A percentile compares a stretch with the other conserved stretches of the same genome.
Conservation (phyloP, 495 filamentous ascomycete genomes). For the Penicillium mononematosum region DNA sequence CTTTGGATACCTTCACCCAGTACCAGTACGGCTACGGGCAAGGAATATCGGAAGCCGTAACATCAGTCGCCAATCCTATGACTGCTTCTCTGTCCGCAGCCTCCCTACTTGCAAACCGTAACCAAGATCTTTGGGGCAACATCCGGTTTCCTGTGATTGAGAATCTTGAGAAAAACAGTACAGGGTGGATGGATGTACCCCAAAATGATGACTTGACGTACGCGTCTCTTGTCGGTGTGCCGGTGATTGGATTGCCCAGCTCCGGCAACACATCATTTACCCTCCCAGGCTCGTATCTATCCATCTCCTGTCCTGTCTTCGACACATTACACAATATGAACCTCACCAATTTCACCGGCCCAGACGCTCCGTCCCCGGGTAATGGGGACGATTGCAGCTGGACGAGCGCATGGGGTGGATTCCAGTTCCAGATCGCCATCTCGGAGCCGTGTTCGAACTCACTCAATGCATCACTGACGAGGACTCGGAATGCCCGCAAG, state of each 20-base stretch:
- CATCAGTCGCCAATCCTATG: neutral
- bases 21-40: neutral
- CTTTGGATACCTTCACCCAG: neutral
- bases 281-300: neutral
- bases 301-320: neutral
- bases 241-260: neutral
- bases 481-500: constrained; percentile 2
- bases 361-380: neutral
- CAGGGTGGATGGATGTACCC: neutral
- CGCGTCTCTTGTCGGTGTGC: neutral
- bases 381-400: neutral
- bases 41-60: neutral
- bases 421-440: neutral
- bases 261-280: constrained; percentile 4
- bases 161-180: neutral
- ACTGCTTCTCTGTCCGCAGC: neutral
- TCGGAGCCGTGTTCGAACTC: neutral
- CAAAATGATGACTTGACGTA: neutral
- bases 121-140: constrained; percentile 4
- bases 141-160: neutral
- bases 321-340: neutral
- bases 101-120: neutral
- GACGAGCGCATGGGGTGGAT: neutral
- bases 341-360: neutral
- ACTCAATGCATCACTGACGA: neutral